Base-by-base conservation (phyloP, 2,329 filamentous ascomycete genomes). In the Lecanoromycetidae sp. region DNA sequence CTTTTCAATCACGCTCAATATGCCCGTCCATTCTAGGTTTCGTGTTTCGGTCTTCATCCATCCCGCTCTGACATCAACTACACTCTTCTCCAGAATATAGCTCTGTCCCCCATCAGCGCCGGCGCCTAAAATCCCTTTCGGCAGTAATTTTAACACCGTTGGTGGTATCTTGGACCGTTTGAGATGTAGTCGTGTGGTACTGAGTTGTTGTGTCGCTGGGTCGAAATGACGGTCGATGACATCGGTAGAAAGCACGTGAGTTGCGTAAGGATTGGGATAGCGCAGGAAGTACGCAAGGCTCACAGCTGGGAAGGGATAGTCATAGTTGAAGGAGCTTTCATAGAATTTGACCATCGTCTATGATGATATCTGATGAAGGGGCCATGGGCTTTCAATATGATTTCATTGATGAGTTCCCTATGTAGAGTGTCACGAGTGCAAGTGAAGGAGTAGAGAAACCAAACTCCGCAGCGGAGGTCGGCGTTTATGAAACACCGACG, bases 281-380 rank as follows among this genome's bases (percentile, higher is more conserved):
- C 78, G 78, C 46, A 82, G 72, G 64, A 69, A 81, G 66, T 80
- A 82, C 61, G 78, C 78, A 51, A 82, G 71, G 40, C 77, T 76
- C 46, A 81, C 78, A 57, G 77, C 76, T 51, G 76, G 71, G 62
- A 82, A 80, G 54, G 75, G 72, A 62, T 81, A 80, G 59, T 76
- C 71, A 66, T 80, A 80, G 57, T 69, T 74, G 63, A 76, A 78
- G 55, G 67, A 68, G 55, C 65, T 70, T 57, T 72, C 69, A 56
- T 71, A 72, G 60, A 72, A 69, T 58, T 72, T 72, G 67, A 72
- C 71, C 46, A 57, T 70, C 46, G 30, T 55, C 59, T 57, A 53
- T 57, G 51, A 43, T 44, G 8, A 3, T 22, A 17, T 35, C n/a
- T 17, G 4, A 17, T 15, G n/a, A 8, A 17, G 6, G 20, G 12